Percentiles rank a stretch among this genome's conserved stretches.
Conservation (phyloP, 768 basidiomycete species). For the Tricholoma bakamatsutake region DNA sequence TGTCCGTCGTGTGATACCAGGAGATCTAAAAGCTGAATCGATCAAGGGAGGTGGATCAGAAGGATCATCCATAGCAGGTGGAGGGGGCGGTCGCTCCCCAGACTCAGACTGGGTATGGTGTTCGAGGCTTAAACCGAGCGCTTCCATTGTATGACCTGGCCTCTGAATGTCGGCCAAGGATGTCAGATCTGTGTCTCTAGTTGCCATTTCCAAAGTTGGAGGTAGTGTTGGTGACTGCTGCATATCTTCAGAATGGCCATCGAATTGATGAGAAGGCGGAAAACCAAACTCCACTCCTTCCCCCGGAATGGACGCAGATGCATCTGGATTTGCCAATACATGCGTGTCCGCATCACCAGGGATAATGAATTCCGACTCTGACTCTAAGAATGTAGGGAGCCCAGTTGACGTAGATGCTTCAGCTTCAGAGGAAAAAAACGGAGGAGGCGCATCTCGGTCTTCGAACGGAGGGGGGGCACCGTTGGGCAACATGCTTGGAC, state of each 20-base stretch:
- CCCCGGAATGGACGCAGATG: constrained; percentile 44
- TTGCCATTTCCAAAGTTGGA: constrained; percentile 70
- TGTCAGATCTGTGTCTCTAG: constrained; percentile 64
- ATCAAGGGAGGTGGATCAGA: constrained; percentile 86
- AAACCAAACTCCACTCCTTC: constrained; percentile 83
- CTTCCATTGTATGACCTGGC: constrained; percentile 48
- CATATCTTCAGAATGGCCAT: constrained; percentile 70
- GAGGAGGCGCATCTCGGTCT: constrained; percentile 76
- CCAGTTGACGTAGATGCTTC: constrained; percentile 54
- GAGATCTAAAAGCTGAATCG: constrained; percentile 67
- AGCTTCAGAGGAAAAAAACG: constrained; percentile 52
- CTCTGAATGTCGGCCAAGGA: constrained; percentile 54
- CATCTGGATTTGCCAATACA: constrained; percentile 27
- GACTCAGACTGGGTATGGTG: constrained; percentile 35
- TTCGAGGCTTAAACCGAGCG: constrained; percentile 53
- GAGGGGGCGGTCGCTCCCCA: constrained; percentile 54
- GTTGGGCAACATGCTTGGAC: constrained; percentile 61
- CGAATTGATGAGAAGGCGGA: constrained; percentile 63
- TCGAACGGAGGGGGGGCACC: constrained; percentile 82
- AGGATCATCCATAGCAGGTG: constrained; percentile 80
- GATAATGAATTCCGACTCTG: constrained; percentile 73
- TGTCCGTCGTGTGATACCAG: constrained; percentile 28
- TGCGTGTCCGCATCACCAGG: constrained; percentile 36
- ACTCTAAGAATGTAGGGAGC: constrained; percentile 74
- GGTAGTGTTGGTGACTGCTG: constrained; percentile 64